Evolutionary conservation across 192 early-diverging fungal genomes (phyloP), one percentile per base, ranked within the genome.

Genomic region (Coemansia sp.): DNA sequence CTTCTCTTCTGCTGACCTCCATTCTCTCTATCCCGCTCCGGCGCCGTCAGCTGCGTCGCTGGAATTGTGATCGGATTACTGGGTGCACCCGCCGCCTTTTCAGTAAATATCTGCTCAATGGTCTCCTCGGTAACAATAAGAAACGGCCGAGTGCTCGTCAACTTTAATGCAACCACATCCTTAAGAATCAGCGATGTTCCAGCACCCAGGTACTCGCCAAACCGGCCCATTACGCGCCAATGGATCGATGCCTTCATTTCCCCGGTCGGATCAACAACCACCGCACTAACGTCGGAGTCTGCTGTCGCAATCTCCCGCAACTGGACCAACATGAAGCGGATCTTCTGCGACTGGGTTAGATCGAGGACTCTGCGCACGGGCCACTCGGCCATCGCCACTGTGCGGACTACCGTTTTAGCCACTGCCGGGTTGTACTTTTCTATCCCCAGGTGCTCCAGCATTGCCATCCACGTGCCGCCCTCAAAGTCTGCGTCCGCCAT

Each of bases 161-260:
- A 15, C 61, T 71, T 72, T 48, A 81, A 49, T 9, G 64, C 74
- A 0, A 76, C 79, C 0, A 81, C 79, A 52, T 76, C 68, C 16
- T 70, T 64, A 21, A 81, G 59, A 15, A 81, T 76, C 45, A 81
- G 56, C 18, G 79, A 81, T 9, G 73, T 68, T 12, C 74, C 79
- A 23, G 61, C 74, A 15, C 50, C 71, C 23, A 76, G 49, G 42
- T 69, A 72, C 11, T 72, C 32, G 11, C 60, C 58, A 6, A 76
- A 68, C 10, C 71, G 66, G 12, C 61, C 64, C 60, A 76, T 64
- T 4, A 81, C 74, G 39, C 53, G 64, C 1, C 53, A 23, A 52
- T 81, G 79, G n/a, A 81, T 70, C n/a, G 79, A 81, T 12, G 74
- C 79, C 4, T 56, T 21, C 57, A 81, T 76, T 62, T 77, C 75